Base-by-base conservation (phyloP, 2,329 filamentous ascomycete species). In the Dactylellina cionopaga region DNA sequence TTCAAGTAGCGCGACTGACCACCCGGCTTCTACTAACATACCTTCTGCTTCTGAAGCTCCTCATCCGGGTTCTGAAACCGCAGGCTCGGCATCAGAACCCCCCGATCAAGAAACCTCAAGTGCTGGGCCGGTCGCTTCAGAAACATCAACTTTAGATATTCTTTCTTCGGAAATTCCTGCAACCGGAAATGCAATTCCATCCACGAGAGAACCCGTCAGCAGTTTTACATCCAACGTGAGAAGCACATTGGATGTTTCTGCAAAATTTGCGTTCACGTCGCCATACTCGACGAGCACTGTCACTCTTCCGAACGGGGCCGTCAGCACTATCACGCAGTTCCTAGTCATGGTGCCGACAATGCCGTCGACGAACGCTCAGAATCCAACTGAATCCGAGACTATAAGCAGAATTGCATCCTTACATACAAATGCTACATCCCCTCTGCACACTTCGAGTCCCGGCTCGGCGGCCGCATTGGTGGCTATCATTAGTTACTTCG, bases 341-440 rank as follows among this genome's bases (percentile, higher is more conserved):
- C 31, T 71, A 13, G 66, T 71, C 33, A 58, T 71, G 5, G 58
- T 63, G 9, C 66, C 66, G 10, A 71, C 66, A 15, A 39, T 58
- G 19, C 22, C 33, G n/a, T 51, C 58, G 11, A 44, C 58, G 13
- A 29, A 35, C 7, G 17, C 56, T 15, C 43, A 52, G 47, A 39
- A 49, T 31, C 51, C 66, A 15, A 29, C 55, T 13, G 47, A 70
- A 25, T 43, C 55, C 10, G 39, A 64, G 29, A 58, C 56, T 33
- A 29, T 43, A 39, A 71, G 58, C 43, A 41, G 49, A 17, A 58
- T 51, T 27, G 56, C 66, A 17, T 71, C 66, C 17, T 27, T 71
- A 33, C 66, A 71, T 44, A 63, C 66, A 25, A 71, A 64, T 19
- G 56, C 49, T 29, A 58, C 41, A 10, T 41, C 43, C 6, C 33